Evolutionary conservation across 768 basidiomycete genomes (phyloP), one percentile per base, ranked within the genome.

Genomic region (Coprinellus micaceus): DNA sequence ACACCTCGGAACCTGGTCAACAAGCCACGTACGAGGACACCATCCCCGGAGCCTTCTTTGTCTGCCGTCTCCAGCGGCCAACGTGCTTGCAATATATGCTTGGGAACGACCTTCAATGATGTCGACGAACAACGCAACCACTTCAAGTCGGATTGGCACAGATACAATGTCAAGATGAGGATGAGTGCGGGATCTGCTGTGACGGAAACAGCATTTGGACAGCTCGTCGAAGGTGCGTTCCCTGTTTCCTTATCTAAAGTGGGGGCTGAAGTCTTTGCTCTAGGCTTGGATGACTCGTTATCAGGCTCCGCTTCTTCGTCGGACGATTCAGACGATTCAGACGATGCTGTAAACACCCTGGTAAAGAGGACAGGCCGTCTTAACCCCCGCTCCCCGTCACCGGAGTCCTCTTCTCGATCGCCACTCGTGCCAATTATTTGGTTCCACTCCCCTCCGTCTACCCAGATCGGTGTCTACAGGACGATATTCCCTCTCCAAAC

Each of bases 141-240:
- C 71, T 97, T 91, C 69, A 84, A 86, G 62, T 91, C 91, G 10
- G 96, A 99, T 70, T 98, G 96, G 97, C 96, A 99, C 78, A 83
- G 94, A 56, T 98, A 96, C 74, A 98, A 98, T 68, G 90, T 94
- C 62, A 97, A 96, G 72, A 80, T 83, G 46, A 85, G 85, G 54
- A 72, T 94, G 48, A 73, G 77, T 50, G 87, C 86, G 5, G 80
- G 82, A 10, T 74, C 76, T 21, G 70, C 85, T 24, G 83, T 94
- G 21, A 74, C 82, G 0, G 90, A 93, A 66, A 67, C 78, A 25
- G 80, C 84, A 17, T 99, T 96, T 64, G 74, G 82, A 21, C 81
- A 84, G 53, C 77, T 98, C 40, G 78, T 97, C 5, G 94, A 94
- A 63, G 86, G 96, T 94, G 65, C 37, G 81, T 65, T 24, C 30